These are phyloP conservation scores for Phytophthora palmivora DNA, from an alignment of 352 stramenopile species.

Conservation along the genomic window DNA sequence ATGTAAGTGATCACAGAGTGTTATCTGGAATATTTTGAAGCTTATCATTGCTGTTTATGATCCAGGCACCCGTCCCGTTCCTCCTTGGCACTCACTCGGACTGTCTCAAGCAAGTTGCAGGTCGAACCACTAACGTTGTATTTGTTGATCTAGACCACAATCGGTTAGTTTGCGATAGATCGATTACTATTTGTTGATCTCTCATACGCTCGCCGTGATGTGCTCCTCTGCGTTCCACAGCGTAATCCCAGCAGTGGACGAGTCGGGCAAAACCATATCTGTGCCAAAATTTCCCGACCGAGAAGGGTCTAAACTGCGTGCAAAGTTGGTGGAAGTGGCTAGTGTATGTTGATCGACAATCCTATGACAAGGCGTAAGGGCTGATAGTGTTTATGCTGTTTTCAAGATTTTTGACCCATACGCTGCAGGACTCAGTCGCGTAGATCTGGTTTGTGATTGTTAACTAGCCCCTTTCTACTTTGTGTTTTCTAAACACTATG, in stretches of 20 bases:
- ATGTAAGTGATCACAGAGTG: constrained; percentile 57
- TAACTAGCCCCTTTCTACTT: neutral
- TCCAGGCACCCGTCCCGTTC: constrained; percentile 93
- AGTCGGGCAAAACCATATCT: constrained; percentile 57
- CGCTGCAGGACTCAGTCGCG: constrained; percentile 70
- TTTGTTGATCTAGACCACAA: constrained; percentile 97
- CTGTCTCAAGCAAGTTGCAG: constrained; percentile 67
- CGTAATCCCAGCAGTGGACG: constrained; percentile 78
- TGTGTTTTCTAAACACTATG: neutral
- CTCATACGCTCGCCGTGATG: neutral
- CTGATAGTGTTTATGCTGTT: neutral
- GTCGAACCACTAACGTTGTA: constrained; percentile 84
- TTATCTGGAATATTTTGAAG: neutral
- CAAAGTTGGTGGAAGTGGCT: constrained; percentile 68
- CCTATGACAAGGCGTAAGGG: neutral
- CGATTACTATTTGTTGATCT: neutral
- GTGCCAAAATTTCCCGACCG: constrained; percentile 83
- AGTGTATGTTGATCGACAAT: constrained; percentile 45
- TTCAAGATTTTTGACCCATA: constrained; percentile 83
- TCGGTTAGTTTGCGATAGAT: constrained; percentile 42
- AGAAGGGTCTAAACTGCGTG: constrained; percentile 64
- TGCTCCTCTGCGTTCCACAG: constrained; percentile 24
- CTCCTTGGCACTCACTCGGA: constrained; percentile 92
- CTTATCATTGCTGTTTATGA: neutral
- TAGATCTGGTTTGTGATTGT: constrained; percentile 55